Percentiles rank a stretch among this genome's conserved stretches.
Evolutionary conservation across 257 asterid genomes (phyloP).

Genomic region (Dorcoceras hygrometricum): DNA sequence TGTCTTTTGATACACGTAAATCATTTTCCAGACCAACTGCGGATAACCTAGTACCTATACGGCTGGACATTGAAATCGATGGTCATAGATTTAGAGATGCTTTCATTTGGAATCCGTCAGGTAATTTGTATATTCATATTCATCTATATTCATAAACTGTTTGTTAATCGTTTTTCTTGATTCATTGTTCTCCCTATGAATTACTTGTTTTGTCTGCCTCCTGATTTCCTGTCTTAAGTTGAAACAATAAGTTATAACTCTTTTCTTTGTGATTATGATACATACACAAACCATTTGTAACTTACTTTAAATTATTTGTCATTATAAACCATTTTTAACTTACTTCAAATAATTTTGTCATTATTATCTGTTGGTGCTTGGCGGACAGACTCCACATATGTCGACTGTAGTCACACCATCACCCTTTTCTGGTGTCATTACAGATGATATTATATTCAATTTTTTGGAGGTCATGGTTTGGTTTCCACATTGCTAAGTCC

Average conservation of each 20-base stretch:
- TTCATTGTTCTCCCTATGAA: not conserved
- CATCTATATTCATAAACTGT: not conserved
- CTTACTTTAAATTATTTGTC: too few relatives aligned
- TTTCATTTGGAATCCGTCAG: conserved; percentile 88
- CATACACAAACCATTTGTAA: too few relatives aligned
- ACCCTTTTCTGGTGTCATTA: not conserved
- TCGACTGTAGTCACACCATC: not conserved
- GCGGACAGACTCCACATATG: not conserved
- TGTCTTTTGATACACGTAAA: conserved; percentile 7
- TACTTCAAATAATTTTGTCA: too few relatives aligned
- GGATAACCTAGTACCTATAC: conserved; percentile 86
- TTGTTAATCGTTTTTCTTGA: not conserved
- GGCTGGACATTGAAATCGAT: conserved; percentile 80
- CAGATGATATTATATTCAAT: not conserved
- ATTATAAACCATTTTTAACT: too few relatives aligned
- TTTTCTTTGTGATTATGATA: not conserved
- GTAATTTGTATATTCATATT: conserved; percentile 30
- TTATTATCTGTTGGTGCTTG: too few relatives aligned
- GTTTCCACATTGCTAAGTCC: not conserved
- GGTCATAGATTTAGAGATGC: conserved; percentile 87
- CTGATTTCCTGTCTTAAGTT: not conserved
- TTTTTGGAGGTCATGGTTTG: conserved; percentile 10
- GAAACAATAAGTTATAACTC: not conserved
- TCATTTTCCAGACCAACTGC: conserved; percentile 68
- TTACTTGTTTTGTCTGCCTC: not conserved